Base-by-base conservation (phyloP, 306 rosid genomes). In the Lathyrus tuberosus region DNA sequence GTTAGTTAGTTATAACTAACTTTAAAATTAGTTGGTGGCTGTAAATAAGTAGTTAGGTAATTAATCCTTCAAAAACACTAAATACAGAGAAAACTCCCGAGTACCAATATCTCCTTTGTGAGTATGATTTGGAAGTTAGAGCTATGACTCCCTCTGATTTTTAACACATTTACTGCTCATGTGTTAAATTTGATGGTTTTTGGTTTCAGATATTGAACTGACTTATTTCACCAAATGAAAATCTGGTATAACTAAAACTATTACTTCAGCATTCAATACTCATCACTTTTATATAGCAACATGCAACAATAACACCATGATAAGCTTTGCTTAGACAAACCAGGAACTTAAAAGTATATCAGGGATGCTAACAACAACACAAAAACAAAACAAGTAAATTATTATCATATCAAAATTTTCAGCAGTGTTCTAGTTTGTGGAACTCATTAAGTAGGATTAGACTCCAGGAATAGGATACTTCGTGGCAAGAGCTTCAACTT, bases 381-480 rank as follows among this genome's bases (percentile, higher is more conserved):
- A 44, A 52, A 67, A 47, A 20, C 8, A 11, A 59, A 49, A 17
- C 43, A 60, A 58, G 59, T 48, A 49, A 37, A 24, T 54, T 63
- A 60, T 78, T 41, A 20, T 74, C 38, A 8, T 51, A 66, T 75
- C 60, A 78, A 73, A 72, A 4, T 30, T 60, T 78, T 28, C 17
- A n/a, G n/a, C n/a, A 37, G 30, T 37, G n/a, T 69, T 73, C 38
- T 31, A 40, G 76, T 62, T 59, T 20, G 17, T 31, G 54, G 57
- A 7, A 30, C 66, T n/a, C n/a, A n/a, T n/a, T n/a, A 69, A 31
- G 24, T 16, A 16, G 28, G 57, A 56, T 88, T 62, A 90, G 57
- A 94, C 79, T 77, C 98, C 98, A 4, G 97, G 98, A 12, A 94
- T 80, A 11, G 96, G 92, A 79, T 82, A 94, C 43, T 75, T 84